phyloP scores from a whole-genome alignment of 2,329 filamentous ascomycete species.

The Ustilaginoidea virens region DNA sequence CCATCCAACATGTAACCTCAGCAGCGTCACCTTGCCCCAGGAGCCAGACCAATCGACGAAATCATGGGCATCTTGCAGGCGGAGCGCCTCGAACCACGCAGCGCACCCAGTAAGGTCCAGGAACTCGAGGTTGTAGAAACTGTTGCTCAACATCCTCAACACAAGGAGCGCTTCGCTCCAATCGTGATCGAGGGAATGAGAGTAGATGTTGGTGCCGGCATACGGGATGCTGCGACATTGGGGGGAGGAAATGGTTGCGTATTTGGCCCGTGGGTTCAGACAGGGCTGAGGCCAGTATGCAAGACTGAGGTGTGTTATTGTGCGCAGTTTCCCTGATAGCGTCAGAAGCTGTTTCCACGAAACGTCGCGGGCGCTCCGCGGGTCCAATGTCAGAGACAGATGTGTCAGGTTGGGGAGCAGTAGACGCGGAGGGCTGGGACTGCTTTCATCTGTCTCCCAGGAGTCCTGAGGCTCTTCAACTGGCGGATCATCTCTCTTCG shows the following conservation, averaged over 20 bases:
- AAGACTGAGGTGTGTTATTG: conserved; percentile 44
- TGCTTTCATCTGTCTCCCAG: conserved; percentile 30
- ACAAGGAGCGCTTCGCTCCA: conserved; percentile 43
- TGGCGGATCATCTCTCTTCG: conserved; percentile 6
- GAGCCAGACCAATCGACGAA: conserved; percentile 36
- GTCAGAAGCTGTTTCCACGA: conserved; percentile 45
- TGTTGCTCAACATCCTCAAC: conserved; percentile 36
- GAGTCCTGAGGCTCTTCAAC: conserved; percentile 29
- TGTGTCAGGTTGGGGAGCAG: conserved; percentile 44
- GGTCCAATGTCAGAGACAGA: conserved; percentile 38
- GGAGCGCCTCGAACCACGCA: conserved; percentile 37
- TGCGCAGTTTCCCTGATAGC: conserved; percentile 34
- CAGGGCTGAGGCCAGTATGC: conserved; percentile 47
- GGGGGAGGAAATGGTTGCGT: conserved; percentile 28
- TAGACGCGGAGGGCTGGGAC: conserved; percentile 16
- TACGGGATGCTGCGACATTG: conserved; percentile 31
- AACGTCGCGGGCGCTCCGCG: conserved; percentile 16
- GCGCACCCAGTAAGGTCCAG: conserved; percentile 45
- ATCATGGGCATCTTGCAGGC: conserved; percentile 25
- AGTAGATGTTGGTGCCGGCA: conserved; percentile 40
- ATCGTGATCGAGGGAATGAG: conserved; percentile 40
- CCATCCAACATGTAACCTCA: conserved; percentile 31
- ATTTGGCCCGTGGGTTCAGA: conserved; percentile 37
- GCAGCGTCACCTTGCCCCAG: conserved; percentile 35
- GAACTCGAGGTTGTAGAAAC: conserved; percentile 42